Evolutionary conservation across 192 early-diverging fungal species (phyloP).

Genomic region (Backusella tarrabulga): DNA sequence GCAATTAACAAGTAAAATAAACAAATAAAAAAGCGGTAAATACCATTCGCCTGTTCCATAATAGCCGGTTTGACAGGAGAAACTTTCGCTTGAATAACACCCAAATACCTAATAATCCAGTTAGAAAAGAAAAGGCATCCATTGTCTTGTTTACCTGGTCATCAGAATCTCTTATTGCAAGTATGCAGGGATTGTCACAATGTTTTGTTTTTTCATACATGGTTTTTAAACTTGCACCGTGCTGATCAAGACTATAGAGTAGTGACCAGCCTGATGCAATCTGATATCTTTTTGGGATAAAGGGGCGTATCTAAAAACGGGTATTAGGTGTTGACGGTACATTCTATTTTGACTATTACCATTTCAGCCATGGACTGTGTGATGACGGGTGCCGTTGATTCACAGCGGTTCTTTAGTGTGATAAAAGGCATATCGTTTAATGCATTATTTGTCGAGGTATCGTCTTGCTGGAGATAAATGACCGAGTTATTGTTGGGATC

Average conservation of each 20-base stretch:
- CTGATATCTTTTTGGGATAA: constrained; percentile 70
- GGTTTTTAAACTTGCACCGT: constrained; percentile 86
- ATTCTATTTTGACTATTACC: not conserved
- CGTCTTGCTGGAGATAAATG: not conserved
- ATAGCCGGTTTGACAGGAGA: constrained; percentile 60
- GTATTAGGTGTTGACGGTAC: too few relatives aligned
- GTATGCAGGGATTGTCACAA: constrained; percentile 60
- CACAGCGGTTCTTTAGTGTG: not conserved
- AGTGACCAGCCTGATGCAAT: constrained; percentile 77
- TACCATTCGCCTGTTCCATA: constrained; percentile 86
- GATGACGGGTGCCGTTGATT: not conserved
- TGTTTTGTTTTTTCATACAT: constrained; percentile 60
- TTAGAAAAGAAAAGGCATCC: not conserved
- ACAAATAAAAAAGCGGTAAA: not conserved
- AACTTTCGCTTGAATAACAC: constrained; percentile 68
- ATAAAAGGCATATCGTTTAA: not conserved
- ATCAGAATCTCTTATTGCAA: constrained; percentile 66
- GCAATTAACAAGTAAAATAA: constrained; percentile 41
- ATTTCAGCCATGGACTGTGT: constrained; percentile 2
- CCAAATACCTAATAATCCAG: constrained; percentile 65
- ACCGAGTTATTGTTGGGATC: not conserved
- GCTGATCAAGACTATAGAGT: constrained; percentile 89
- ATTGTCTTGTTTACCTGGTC: constrained; percentile 38
- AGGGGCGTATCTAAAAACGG: not conserved
- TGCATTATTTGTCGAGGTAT: not conserved